Conservation (phyloP, 2,329 filamentous ascomycete species). For the Lasiodiplodia sp. region DNA sequence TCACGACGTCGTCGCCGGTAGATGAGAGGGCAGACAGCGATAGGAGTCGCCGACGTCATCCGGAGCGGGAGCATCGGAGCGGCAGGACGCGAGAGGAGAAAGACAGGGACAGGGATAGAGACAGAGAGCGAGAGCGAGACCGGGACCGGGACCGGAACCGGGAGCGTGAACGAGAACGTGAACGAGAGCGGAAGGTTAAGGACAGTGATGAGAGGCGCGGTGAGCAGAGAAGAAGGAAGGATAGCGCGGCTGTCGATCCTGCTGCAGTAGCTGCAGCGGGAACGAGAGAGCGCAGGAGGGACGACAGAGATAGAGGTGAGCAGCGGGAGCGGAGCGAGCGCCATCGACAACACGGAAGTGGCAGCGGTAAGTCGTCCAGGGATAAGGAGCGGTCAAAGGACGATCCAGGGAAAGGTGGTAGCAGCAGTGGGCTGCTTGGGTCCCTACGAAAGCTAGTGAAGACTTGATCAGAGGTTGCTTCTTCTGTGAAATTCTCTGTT, state of each 20-base stretch:
- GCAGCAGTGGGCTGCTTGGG: neutral
- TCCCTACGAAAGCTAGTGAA: constrained; percentile 19
- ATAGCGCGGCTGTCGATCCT: neutral
- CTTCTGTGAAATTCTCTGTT: neutral
- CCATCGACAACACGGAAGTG: constrained; percentile 11
- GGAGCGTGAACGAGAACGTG: neutral
- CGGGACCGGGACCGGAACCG: neutral
- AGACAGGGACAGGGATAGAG: neutral
- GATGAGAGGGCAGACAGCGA: neutral
- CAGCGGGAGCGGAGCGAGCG: neutral
- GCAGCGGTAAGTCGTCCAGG: constrained; percentile 8
- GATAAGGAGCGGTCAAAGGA: constrained; percentile 20
- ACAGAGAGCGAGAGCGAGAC: neutral
- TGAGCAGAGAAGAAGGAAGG: neutral
- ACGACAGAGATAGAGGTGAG: neutral
- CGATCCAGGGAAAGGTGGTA: neutral
- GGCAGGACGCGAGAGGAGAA: neutral
- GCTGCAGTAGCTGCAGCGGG: neutral
- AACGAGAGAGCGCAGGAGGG: neutral
- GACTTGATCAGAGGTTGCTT: neutral
- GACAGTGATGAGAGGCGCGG: neutral
- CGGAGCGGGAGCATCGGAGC: neutral
- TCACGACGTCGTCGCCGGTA: neutral
- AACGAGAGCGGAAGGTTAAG: neutral
- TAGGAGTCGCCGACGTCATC: neutral